Conservation (phyloP, 176 grass and related monocot species). For the sorghum (Sorghum bicolor) region DNA sequence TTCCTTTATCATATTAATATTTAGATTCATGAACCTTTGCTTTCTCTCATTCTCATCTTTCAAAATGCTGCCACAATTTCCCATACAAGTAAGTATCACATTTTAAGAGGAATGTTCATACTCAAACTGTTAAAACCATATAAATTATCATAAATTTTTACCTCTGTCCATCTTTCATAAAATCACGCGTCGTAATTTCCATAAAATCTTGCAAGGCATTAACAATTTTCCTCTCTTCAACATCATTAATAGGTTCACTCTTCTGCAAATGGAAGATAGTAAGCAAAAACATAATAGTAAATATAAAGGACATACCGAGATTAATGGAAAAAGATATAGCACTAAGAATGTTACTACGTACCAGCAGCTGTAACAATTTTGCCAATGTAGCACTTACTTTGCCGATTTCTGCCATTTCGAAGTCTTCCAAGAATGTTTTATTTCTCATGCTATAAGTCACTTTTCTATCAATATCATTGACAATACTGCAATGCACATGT, state of each 20-base stretch:
- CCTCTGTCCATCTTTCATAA: conserved; percentile 49
- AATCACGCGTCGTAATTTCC: conserved; percentile 64
- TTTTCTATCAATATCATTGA: conserved; percentile 33
- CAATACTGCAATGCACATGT: conserved; percentile 35
- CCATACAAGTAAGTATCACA: conserved; percentile 23
- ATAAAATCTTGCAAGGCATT: conserved; percentile 74
- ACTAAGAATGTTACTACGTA: conserved; percentile 31
- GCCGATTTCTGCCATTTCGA: conserved; percentile 51
- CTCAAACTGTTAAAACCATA: not conserved
- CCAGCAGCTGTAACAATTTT: conserved; percentile 52
- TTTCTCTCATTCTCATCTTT: conserved; percentile 45
- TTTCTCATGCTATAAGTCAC: conserved; percentile 29
- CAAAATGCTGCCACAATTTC: conserved; percentile 38
- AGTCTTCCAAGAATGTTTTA: conserved; percentile 35
- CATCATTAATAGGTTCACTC: conserved; percentile 31
- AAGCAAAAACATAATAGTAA: conserved; percentile 17
- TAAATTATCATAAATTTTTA: conserved; percentile 24
- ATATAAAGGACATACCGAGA: not conserved
- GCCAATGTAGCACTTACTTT: conserved; percentile 52
- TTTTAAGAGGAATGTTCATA: not conserved
- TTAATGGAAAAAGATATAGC: not conserved
- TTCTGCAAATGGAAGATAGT: conserved; percentile 43
- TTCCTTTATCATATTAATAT: conserved; percentile 29
- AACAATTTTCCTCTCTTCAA: conserved; percentile 42
- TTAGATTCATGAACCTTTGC: conserved; percentile 45